Base-by-base conservation (phyloP, 306 rosid genomes). In the Castanopsis chinensis region DNA sequence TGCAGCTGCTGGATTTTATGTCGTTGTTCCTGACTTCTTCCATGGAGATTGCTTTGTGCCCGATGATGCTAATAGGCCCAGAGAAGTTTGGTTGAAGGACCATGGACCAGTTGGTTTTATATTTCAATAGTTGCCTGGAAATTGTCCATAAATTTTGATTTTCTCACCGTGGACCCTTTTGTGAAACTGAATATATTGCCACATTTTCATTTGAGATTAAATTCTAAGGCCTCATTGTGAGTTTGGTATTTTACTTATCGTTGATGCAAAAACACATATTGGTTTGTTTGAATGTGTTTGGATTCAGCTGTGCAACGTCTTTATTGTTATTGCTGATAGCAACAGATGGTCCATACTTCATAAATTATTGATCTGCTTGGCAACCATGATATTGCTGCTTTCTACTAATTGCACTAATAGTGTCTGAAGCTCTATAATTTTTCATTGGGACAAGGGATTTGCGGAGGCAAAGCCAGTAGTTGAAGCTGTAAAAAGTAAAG, bases 1-100 rank as follows among this genome's bases (percentile, higher is more conserved):
- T 83, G 93, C 94, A 27, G 89, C 92, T 73, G 85, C 88, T 73
- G 97, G 98, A 57, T 94, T 85, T 86, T 87, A 82, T 80, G 97
- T 90, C 71, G 92, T 79, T 73, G 94, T 88, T 79, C 91, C 96
- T 41, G 96, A 94, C 80, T 88, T 92, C 86, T 73, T 92, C 0
- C 32, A 37, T 6, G 43, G 91, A 18, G 97, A 94, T 7, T 96
- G 93, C 51, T 90, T 4, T 69, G 74, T 33, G 17, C 81, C 85
- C 12, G 80, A 75, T n/a, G 79, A 81, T 74, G 51, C 85, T 65
- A 5, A 37, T 58, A 80, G 86, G 78, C 83, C 93, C 3, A 0
- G 87, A 5, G 61, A 43, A 35, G 86, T 17, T 63, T 92, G 97
- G 96, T 0, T 89, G 59, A 82, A 89, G 83, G 88, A 86, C 78